Evolutionary conservation across 2,329 filamentous ascomycete genomes (phyloP), one percentile per base, ranked within the genome.

Genomic region (Fusarium clavum): DNA sequence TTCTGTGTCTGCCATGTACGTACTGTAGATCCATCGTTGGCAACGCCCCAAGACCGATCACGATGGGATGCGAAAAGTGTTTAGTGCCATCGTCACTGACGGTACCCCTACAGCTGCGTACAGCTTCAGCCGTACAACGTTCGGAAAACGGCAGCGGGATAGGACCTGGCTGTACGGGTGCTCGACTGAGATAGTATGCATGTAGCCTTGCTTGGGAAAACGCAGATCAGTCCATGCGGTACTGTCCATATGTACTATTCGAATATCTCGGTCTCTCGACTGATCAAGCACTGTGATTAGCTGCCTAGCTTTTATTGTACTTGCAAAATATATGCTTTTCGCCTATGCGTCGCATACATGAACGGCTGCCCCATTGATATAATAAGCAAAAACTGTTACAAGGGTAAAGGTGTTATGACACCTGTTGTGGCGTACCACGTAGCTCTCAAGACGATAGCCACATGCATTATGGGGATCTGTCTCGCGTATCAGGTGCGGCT

Each of bases 91-190:
- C 55, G 60, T 58, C 54, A 64, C 10, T 38, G 10, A 38, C 48
- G 29, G 52, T 69, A 53, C 13, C 49, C 10, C 24, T 52, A 52
- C 18, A 25, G 41, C 10, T n/a, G 18, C 34, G 18, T 38, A 38
- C 34, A n/a, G 34, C 34, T 44, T 24, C 41, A 44, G 22, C 41
- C 41, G 41, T 44, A 24, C 57, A 69, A 70, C 68, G 62, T 66
- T 70, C 61, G 54, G 58, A 58, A 46, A 69, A 64, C 61, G 68
- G 68, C 51, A 63, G 58, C 61, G 62, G 61, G 45, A 65, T 55
- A 51, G 64, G 45, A 61, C 53, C 65, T 52, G 52, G 32, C 55
- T 70, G 34, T 43, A 58, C 34, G 45, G 59, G 32, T 54, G 52
- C 25, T 49, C 49, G 40, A 66, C 57, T 44, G 18, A 40, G 11